Evolutionary conservation across 1,284 basidiomycete genomes (phyloP).

Genomic region (Cryptococcus sp.): DNA sequence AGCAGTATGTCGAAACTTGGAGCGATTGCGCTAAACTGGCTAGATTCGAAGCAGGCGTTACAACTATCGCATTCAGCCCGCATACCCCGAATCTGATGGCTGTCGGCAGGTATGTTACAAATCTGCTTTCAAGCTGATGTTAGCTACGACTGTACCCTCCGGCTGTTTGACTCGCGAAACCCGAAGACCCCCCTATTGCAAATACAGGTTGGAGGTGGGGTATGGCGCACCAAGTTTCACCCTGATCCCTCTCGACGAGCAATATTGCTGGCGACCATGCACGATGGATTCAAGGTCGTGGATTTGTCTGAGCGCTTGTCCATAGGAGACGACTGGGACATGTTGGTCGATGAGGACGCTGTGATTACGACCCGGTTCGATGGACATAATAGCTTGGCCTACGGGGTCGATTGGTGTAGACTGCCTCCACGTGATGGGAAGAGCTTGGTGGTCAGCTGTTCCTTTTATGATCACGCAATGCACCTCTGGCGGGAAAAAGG

Average conservation of each 20-base stretch:
- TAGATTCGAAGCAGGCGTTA: constrained; percentile 90
- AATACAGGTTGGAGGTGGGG: constrained; percentile 78
- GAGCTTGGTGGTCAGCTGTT: constrained; percentile 74
- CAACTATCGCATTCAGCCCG: constrained; percentile 81
- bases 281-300: constrained; percentile 88
- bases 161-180: constrained; percentile 78
- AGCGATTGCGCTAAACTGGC: constrained; percentile 2
- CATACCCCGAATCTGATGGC: constrained; percentile 75
- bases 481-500: constrained; percentile 80
- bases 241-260: constrained; percentile 58
- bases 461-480: constrained; percentile 90
- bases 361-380: constrained; percentile 62
- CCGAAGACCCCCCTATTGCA: constrained; percentile 58
- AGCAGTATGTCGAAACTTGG: constrained; percentile 53
- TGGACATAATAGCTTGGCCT: constrained; percentile 78
- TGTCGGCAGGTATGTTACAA: constrained; percentile 69
- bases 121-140: background rate
- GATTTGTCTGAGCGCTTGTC: constrained; percentile 48
- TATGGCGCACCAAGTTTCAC: constrained; percentile 97
- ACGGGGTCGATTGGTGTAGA: constrained; percentile 90
- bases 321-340: background rate
- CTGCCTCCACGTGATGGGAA: constrained; percentile 42
- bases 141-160: constrained; percentile 81
- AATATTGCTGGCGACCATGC: constrained; percentile 91
- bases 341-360: background rate